Evolutionary conservation across 2,329 filamentous ascomycete species (phyloP), one percentile per base, ranked within the genome.

Genomic region (Sporothrix pallida): DNA sequence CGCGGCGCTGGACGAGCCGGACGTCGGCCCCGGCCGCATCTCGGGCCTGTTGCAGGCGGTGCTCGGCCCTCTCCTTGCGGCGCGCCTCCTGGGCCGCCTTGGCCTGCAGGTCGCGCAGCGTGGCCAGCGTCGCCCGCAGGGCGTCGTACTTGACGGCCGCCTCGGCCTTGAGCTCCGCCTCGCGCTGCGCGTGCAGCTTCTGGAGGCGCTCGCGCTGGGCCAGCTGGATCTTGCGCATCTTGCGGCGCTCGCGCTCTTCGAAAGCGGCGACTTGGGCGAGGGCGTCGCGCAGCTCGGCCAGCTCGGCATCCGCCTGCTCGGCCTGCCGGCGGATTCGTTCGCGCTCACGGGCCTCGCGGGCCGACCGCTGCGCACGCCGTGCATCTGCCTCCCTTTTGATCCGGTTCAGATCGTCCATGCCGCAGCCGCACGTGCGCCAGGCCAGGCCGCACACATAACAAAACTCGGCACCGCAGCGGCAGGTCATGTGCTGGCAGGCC

Each of bases 401-500:
- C 1, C 73, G 77, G 2, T 72, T 68, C 1, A 89, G 82, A 75
- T 88, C 82, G 13, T 81, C 77, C 80, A 85, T 83, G 1, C 83
- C 85, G 80, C 93, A 96, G 1, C 81, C 82, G 79, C 93, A 96
- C 0, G 90, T 92, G 77, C 90, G 88, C 94, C 93, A 97, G 72
- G 85, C 86, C 31, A 83, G 80, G 5, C 89, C 90, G 80, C 93
- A 97, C 2, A 95, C 88, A 83, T 95, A 96, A 84, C 94, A 97
- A 81, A 97, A 97, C 78, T 96, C 86, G 9, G 91, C 91, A 52
- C 89, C 91, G 80, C 94, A 97, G 52, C 91, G 89, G 77, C 93
- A 97, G 4, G 90, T 95, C 90, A 97, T 97, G 80, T 96, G 93
- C 81, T 94, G 92, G 81, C 93, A 97, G 3, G 92, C 93, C 77